Evolutionary conservation across 768 basidiomycete genomes (phyloP).

Genomic region (Podaxis pistillaris): DNA sequence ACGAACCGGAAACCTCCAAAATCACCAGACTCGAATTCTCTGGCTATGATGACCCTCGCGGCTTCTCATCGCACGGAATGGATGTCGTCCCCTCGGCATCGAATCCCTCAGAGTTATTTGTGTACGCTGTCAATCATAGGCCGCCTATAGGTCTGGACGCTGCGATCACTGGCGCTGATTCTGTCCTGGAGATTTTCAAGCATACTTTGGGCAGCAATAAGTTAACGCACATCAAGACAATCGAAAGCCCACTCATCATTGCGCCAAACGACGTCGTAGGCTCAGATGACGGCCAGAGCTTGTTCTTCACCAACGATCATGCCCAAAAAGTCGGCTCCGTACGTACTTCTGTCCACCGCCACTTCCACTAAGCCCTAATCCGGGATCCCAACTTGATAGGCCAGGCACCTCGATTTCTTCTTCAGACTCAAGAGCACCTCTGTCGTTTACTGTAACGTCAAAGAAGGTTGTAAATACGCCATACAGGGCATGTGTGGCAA

Average conservation of each 20-base stretch:
- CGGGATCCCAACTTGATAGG: conserved; percentile 14
- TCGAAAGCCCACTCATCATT: conserved; percentile 51
- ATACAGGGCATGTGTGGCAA: conserved; percentile 45
- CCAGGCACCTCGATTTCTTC: conserved; percentile 26
- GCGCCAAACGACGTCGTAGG: conserved; percentile 78
- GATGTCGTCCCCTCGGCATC: conserved; percentile 57
- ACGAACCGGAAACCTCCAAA: conserved; percentile 44
- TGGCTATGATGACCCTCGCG: conserved; percentile 37
- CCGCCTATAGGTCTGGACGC: conserved; percentile 41
- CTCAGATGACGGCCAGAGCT: conserved; percentile 56
- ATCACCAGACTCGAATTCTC: conserved; percentile 45
- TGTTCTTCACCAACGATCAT: conserved; percentile 73
- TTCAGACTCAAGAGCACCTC: conserved; percentile 40
- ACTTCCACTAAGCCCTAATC: not conserved
- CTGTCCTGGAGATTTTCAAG: conserved; percentile 68
- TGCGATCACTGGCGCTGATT: conserved; percentile 59
- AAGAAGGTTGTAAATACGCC: conserved; percentile 60
- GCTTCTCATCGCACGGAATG: conserved; percentile 64
- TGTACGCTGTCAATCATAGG: conserved; percentile 76
- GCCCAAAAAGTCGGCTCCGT: conserved; percentile 53
- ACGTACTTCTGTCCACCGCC: conserved; percentile 21
- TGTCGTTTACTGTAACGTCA: conserved; percentile 63
- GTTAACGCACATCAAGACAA: conserved; percentile 55
- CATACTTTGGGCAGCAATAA: conserved; percentile 41
- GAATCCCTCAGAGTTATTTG: conserved; percentile 49